These are phyloP conservation scores for Pseudonectria buxi DNA, from an alignment of 2,329 filamentous ascomycete genomes.

Conservation along the genomic window DNA sequence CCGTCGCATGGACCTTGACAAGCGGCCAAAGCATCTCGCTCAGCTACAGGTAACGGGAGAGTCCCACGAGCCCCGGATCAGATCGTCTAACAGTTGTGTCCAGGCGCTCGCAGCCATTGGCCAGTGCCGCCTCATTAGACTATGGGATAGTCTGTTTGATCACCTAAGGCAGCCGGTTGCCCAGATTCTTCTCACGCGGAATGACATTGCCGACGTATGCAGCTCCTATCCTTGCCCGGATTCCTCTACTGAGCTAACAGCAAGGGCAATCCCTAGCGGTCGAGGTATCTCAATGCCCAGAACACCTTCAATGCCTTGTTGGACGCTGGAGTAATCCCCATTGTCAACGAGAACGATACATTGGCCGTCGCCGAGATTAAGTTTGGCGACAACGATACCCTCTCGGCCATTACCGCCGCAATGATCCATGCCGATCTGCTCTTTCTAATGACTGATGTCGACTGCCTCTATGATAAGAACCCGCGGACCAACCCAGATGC, in stretches of 20 bases:
- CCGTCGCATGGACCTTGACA: slow-evolving; percentile 79
- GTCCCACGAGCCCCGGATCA: too few relatives aligned
- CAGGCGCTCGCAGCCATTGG: slow-evolving; percentile 89
- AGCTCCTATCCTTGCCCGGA: background rate
- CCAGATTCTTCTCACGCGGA: slow-evolving; percentile 88
- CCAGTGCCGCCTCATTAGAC: slow-evolving; percentile 87
- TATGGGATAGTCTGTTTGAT: slow-evolving; percentile 89
- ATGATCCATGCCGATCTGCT: slow-evolving; percentile 97
- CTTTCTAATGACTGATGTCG: slow-evolving; percentile 98
- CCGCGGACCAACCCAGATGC: slow-evolving; percentile 80
- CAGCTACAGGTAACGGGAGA: slow-evolving; percentile 60
- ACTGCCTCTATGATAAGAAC: slow-evolving; percentile 95
- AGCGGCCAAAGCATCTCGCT: slow-evolving; percentile 83
- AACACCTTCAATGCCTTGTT: slow-evolving; percentile 88
- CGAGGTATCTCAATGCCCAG: slow-evolving; percentile 92
- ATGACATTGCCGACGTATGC: slow-evolving; percentile 87
- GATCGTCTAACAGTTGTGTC: background rate
- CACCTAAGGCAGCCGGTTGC: slow-evolving; percentile 87
- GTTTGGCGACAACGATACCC: slow-evolving; percentile 97
- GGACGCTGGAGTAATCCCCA: slow-evolving; percentile 92
- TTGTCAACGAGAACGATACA: slow-evolving; percentile 98
- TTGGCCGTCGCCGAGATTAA: slow-evolving; percentile 97
- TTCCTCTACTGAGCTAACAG: slow-evolving; percentile 1
- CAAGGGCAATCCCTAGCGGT: slow-evolving; percentile 48
- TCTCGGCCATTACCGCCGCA: slow-evolving; percentile 91